Evolutionary conservation across 768 basidiomycete genomes (phyloP), one percentile per base, ranked within the genome.

Genomic region (Porphyrellus cyaneotinctus): DNA sequence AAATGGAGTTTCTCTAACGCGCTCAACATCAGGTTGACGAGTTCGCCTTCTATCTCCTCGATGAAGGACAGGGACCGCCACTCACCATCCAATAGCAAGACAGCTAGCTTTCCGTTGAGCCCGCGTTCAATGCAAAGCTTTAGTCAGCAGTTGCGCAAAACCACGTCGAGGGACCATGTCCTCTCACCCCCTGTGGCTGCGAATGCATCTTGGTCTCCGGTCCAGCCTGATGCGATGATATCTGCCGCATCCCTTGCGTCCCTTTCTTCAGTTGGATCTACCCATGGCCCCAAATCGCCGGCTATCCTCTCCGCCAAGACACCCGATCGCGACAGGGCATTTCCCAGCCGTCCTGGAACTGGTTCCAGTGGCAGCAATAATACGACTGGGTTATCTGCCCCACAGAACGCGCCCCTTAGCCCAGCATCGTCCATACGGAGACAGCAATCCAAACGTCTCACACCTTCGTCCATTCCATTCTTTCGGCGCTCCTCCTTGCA

Each of bases 1-100:
- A 95, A 95, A 70, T 95, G 92, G 92, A 94, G 91, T 66, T 88
- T 95, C 68, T 88, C 89, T n/a, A 87, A 80, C 57, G 89, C 88
- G 22, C 73, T 94, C 5, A 90, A 88, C 58, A 78, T 88, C 67
- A 89, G 81, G 64, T 70, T 90, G 46, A 79, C 84, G 14, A 79
- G 79, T 52, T 85, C 83, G 24, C 83, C 86, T 44, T 84, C 84
- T 18, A 76, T 75, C 17, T 76, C 78, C 37, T 81, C 83, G 2
- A 70, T 74, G 67, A 75, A 68, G 59, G 77, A 79, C 51, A 75
- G 70, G 59, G 75, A 77, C 6, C 38, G 59, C 8, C 50, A 65
- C 49, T 61, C 62, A 2, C 48, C 69, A 24, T 60, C 66, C 15
- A 64, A 61, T 47, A 49, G 70, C 64, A 71, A 82, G 57, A 81